A percentile compares a stretch with the other conserved stretches of the same genome.
Conservation (phyloP, 768 basidiomycete species). For the Trametes maxima region DNA sequence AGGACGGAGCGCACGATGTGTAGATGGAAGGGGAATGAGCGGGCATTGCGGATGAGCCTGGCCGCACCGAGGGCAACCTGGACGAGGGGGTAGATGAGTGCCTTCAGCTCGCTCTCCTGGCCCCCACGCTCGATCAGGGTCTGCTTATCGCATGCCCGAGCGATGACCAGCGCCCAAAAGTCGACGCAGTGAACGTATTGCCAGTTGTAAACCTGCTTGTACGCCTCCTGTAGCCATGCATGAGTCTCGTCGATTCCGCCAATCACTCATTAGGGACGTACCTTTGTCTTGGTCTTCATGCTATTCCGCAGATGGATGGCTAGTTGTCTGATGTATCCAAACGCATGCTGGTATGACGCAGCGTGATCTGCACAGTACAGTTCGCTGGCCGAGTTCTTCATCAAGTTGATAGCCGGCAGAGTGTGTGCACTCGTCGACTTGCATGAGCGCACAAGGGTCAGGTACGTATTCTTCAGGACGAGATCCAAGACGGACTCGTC, state of each 20-base stretch:
- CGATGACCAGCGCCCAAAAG: conserved; percentile 92
- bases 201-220: conserved; percentile 98
- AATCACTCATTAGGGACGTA: conserved; percentile 31
- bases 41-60: conserved; percentile 87
- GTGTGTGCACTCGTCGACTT: conserved; percentile 87
- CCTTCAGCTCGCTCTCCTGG: conserved; percentile 75
- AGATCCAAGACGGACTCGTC: conserved; percentile 84
- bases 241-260: conserved; percentile 11
- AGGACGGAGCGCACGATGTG: conserved; percentile 89
- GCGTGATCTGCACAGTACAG: conserved; percentile 80
- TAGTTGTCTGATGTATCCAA: conserved; percentile 92
- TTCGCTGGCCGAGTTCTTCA: conserved; percentile 98
- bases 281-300: conserved; percentile 88
- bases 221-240: conserved; percentile 64
- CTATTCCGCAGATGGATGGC: conserved; percentile 91
- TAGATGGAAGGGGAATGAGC: conserved; percentile 94
- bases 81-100: conserved; percentile 94
- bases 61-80: conserved; percentile 94
- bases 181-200: conserved; percentile 95
- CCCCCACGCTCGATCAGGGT: conserved; percentile 51
- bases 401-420: conserved; percentile 88
- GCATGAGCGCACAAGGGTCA: conserved; percentile 79
- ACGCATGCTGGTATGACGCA: conserved; percentile 88
- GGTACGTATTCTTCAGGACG: conserved; percentile 92
- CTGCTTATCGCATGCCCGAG: conserved; percentile 71